Conservation (phyloP, 1,284 basidiomycete species). For the Ustilago nuda region DNA sequence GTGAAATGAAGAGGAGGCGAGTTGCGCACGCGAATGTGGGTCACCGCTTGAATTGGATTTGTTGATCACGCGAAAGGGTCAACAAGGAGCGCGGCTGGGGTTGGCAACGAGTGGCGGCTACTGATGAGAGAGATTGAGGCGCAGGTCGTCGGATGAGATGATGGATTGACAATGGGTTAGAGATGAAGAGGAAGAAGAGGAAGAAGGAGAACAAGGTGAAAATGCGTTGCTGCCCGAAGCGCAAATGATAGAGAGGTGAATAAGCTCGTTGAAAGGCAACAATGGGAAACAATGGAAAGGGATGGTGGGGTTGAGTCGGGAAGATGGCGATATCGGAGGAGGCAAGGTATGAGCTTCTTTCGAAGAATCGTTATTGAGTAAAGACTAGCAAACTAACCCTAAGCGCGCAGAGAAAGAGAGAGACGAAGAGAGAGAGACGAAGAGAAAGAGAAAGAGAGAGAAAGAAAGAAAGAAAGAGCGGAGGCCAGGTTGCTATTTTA, state of each 20-base stretch:
- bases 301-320: not conserved
- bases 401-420: not conserved
- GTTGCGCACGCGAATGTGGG: not conserved
- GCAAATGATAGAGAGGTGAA: not conserved
- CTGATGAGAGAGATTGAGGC: not conserved
- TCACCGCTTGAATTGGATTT: not conserved
- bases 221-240: not conserved
- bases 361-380: not conserved
- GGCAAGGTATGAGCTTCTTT: conserved; percentile 1
- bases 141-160: not conserved
- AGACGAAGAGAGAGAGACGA: no score
- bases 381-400: no score
- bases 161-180: not conserved
- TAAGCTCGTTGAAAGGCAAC: not conserved
- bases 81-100: not conserved
- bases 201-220: not conserved
- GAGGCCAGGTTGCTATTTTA: no score
- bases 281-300: not conserved
- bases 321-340: not conserved
- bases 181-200: not conserved
- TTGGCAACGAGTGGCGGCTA: no score
- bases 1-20: not conserved
- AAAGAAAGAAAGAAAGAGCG: no score
- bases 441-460: no score
- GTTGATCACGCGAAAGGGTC: not conserved